Evolutionary conservation across 305 asterid genomes (phyloP), one percentile per base, ranked within the genome.

Genomic region (Rubia peregrina): DNA sequence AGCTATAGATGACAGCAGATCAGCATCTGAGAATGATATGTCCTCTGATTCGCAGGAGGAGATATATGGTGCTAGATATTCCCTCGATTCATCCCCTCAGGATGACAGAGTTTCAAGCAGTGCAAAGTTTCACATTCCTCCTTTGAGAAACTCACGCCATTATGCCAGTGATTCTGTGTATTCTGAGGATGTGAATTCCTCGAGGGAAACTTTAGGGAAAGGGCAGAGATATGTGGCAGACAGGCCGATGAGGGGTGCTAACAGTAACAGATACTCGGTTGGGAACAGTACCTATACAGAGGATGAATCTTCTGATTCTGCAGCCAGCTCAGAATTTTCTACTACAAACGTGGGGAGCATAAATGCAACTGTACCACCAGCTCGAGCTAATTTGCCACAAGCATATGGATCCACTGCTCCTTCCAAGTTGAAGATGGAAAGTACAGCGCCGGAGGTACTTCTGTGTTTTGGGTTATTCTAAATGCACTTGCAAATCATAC

Each of bases 231-330:
- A 51, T 44, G 80, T 71, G 66, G 80, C 73, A 0, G 80, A 75
- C 43, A 83, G 79, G 51, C 56, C 69, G 51, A 26, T 46, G 82
- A 76, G 77, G 75, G 80, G 85, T 62, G 76, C 77, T 67, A 81
- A 78, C 67, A 67, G 87, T 67, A 79, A 78, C 60, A 70, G 87
- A 65, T 74, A 75, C 19, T 66, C 83, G 9, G 71, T 70, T 75
- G 78, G 80, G 67, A 72, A 76, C 53, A 70, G 74, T 69, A 73
- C 71, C 66, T 79, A 79, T 62, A 77, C 81, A 36, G 86, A 84
- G 77, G 88, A 82, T 69, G 88, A 78, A 66, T 76, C 78, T 57
- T 77, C 84, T 59, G 81, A 78, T 82, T 82, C 88, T 43, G 84
- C 71, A 61, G 82, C 72, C 12, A 82, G 86, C 78, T 84, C 86